Evolutionary conservation across 345 rosid genomes (phyloP), one percentile per base, ranked within the genome.

Genomic region (Acer saccharum): DNA sequence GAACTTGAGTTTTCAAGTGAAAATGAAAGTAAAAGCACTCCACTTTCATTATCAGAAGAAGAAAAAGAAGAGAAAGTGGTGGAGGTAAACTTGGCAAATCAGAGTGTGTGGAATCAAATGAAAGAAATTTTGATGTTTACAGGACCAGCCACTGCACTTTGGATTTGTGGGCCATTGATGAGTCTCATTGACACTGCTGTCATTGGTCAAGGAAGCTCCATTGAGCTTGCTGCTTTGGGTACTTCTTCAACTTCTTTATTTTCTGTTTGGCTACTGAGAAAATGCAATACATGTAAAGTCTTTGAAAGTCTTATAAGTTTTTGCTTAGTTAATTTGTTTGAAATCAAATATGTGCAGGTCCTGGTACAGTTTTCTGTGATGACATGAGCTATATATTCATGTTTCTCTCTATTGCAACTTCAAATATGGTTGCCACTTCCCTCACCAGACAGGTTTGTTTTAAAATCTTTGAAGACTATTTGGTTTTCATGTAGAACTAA

Each of bases 151-250:
- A 86, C 96, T 0, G 98, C 95, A 14, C 82, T 95, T 58, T 92
- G 98, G 98, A 81, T 93, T 2, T 95, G 97, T 80, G 95, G 90
- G 27, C 98, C 98, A 21, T 86, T 95, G 89, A 95, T 95, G 98
- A 95, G 98, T 84, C 93, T 93, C 67, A 93, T 91, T 71, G 95
- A 91, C 71, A 95, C 98, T 41, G 98, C 88, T 6, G 95, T 93
- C 52, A 88, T 95, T 66, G 98, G 98, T 77, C 98, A 95, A 74
- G 91, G 94, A 77, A 93, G 98, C 86, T 93, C 93, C 4, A 65
- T 89, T 52, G 98, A 95, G 85, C 98, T 93, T 68, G 98, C 98
- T 48, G 98, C 98, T 81, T 82, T 95, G 80, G 98, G 97, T 93
- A 75, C 52, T 44, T 80, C 58, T 72, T 69, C n/a, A 20, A 58